A percentile compares a stretch with the other conserved stretches of the same genome.
These are phyloP conservation scores for Lentinula guzmanii DNA, from an alignment of 768 basidiomycete species.

Conservation along the genomic window DNA sequence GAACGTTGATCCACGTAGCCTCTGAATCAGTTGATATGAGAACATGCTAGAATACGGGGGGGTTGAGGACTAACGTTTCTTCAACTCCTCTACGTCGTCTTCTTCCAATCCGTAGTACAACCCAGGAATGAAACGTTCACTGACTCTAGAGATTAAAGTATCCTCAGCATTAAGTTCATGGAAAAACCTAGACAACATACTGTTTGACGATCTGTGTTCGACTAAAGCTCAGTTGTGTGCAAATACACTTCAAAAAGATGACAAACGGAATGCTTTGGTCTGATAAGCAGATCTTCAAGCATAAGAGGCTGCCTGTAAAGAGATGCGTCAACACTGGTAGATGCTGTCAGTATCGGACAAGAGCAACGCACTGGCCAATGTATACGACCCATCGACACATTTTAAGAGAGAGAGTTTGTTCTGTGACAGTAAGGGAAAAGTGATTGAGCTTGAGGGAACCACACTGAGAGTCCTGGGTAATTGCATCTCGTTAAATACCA, in stretches of 20 bases:
- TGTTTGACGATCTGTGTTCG: background rate
- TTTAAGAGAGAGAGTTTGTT: background rate
- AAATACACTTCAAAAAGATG: background rate
- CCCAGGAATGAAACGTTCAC: background rate
- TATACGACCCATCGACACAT: background rate
- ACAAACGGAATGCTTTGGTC: background rate
- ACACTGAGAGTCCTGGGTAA: background rate
- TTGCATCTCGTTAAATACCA: no score
- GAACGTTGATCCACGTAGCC: background rate
- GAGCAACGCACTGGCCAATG: background rate
- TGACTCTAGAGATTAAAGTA: background rate
- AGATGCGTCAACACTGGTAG: background rate
- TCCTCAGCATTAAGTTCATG: background rate
- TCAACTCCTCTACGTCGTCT: background rate
- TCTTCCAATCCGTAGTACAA: background rate
- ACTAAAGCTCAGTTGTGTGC: background rate
- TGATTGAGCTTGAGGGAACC: background rate
- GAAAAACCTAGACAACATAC: background rate
- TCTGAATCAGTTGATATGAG: background rate
- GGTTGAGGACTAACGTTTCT: background rate
- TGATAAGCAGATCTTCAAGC: background rate
- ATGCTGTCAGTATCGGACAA: background rate
- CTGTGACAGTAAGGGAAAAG: background rate
- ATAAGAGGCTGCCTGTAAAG: background rate
- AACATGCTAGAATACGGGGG: no score